phyloP scores from a whole-genome alignment of 148 eudicot genomes.

The Mesembryanthemum crystallinum region DNA sequence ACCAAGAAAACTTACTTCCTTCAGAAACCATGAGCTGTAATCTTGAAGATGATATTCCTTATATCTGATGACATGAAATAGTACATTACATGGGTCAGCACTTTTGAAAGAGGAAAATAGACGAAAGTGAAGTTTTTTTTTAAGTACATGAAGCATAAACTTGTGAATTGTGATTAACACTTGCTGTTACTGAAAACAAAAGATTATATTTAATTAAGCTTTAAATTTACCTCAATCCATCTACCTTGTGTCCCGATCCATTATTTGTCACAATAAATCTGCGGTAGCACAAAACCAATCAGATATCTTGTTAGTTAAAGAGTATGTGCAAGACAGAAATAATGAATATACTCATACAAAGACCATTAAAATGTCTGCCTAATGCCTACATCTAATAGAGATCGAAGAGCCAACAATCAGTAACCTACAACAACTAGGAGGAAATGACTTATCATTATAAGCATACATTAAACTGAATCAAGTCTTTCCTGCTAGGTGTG shows the following conservation, averaged over 20 bases:
- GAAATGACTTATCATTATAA: neutral
- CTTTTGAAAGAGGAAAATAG: neutral
- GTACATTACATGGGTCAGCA: neutral
- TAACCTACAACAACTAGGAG: neutral
- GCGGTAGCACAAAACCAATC: conserved; percentile 10
- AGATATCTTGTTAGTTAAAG: neutral
- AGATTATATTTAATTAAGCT: neutral
- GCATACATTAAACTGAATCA: neutral
- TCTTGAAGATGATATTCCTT: conserved; percentile 86
- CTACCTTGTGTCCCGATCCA: conserved; percentile 77
- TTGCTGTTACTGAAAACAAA: neutral
- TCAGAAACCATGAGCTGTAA: conserved; percentile 77
- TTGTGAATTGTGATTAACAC: neutral
- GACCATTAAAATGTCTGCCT: neutral
- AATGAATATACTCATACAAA: neutral
- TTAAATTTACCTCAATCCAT: conserved; percentile 59
- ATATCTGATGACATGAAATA: conserved; percentile 42
- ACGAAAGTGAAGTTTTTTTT: neutral
- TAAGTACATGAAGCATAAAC: neutral
- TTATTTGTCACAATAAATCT: conserved; percentile 91
- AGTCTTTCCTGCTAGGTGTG: neutral
- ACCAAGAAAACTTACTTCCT: conserved; percentile 44
- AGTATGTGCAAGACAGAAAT: neutral
- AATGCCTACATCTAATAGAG: neutral
- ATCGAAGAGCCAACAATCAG: neutral